phyloP scores from a whole-genome alignment of 2,329 filamentous ascomycete species.

The Alternaria incomplexa region DNA sequence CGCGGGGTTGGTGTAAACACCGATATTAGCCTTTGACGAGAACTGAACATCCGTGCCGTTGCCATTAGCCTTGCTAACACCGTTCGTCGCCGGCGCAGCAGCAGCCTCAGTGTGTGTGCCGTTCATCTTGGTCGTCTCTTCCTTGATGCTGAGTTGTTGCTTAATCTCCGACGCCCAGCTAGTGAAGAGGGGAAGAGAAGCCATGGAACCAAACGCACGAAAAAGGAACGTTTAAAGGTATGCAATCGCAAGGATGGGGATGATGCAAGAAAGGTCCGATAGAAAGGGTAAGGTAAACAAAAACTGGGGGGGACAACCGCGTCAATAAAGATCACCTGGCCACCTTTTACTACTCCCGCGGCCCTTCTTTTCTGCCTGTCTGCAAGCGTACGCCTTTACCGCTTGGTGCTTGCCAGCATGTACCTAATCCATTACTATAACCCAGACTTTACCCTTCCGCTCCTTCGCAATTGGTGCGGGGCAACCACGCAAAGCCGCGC shows the following conservation, averaged over 20 bases:
- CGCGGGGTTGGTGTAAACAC: constrained; percentile 91
- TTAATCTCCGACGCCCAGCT: constrained; percentile 3
- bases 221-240: background rate
- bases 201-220: background rate
- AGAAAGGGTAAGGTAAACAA: background rate
- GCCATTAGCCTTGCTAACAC: background rate
- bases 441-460: constrained; percentile 10
- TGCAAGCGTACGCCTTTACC: background rate
- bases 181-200: constrained; percentile 2
- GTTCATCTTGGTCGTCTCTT: constrained; percentile 1
- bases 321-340: constrained; percentile 1
- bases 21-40: constrained; percentile 82
- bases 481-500: background rate
- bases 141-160: background rate
- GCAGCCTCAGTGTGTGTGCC: constrained; percentile 2
- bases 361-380: background rate
- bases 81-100: background rate
- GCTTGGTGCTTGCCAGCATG: background rate
- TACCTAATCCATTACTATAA: background rate
- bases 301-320: background rate
- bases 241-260: background rate
- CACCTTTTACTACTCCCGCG: background rate
- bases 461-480: constrained; percentile 8
- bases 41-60: constrained; percentile 49
- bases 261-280: background rate